A percentile compares a stretch with the other conserved stretches of the same genome.
These are phyloP conservation scores for Malassezia psittaci DNA, from an alignment of 1,284 basidiomycete genomes.

Conservation along the genomic window DNA sequence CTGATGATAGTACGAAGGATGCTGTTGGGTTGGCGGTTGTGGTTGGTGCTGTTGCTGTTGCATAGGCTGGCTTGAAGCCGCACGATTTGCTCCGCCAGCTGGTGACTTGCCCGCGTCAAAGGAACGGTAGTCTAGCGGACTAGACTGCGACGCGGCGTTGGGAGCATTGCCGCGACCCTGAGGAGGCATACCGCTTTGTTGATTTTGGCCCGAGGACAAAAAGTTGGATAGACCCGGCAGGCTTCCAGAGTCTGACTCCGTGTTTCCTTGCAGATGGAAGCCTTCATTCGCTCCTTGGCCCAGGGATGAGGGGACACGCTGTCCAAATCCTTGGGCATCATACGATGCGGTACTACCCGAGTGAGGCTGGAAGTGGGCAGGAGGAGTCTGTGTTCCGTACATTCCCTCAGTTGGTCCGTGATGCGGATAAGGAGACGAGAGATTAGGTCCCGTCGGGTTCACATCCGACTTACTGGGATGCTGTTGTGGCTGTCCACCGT, in stretches of 20 bases:
- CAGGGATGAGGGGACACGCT: constrained; percentile 19
- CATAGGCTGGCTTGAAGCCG: constrained; percentile 3
- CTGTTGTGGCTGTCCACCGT: constrained; percentile 38
- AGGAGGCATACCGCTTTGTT: constrained; percentile 15
- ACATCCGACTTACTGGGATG: constrained; percentile 38
- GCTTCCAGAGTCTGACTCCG: constrained; percentile 21
- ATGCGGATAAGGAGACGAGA: constrained; percentile 36
- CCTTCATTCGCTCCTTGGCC: constrained; percentile 27
- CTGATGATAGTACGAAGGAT: constrained; percentile 43
- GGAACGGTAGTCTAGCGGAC: constrained; percentile 16
- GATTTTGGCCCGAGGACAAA: constrained; percentile 24
- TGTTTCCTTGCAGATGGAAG: constrained; percentile 31
- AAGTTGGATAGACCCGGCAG: constrained; percentile 33
- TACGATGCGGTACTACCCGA: constrained; percentile 24
- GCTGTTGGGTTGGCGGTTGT: constrained; percentile 35
- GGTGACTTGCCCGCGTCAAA: constrained; percentile 15
- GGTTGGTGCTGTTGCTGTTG: constrained; percentile 32
- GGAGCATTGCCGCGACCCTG: constrained; percentile 22
- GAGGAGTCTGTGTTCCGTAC: constrained; percentile 29
- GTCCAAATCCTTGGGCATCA: constrained; percentile 38
- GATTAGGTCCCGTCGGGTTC: constrained; percentile 20
- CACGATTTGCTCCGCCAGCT: neutral
- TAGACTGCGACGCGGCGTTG: constrained; percentile 3
- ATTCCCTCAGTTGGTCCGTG: constrained; percentile 6
- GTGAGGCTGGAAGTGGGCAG: constrained; percentile 27